phyloP scores from a whole-genome alignment of 2,329 filamentous ascomycete species.

The Massarina eburnea region DNA sequence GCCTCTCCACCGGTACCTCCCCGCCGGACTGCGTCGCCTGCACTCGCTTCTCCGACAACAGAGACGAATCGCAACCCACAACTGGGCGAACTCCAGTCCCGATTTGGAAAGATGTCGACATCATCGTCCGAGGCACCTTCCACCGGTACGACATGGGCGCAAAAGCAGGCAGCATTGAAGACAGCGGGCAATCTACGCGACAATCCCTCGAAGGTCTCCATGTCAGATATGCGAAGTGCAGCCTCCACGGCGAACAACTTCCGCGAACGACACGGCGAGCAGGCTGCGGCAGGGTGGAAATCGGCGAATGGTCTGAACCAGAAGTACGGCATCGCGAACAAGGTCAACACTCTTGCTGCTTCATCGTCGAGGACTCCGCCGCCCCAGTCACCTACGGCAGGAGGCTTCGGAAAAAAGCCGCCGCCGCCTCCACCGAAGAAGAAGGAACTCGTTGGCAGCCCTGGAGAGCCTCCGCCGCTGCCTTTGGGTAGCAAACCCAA shows the following conservation, averaged over 20 bases:
- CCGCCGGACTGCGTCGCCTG: conserved; percentile 28
- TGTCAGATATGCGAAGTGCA: conserved; percentile 60
- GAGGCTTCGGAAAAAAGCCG: conserved; percentile 53
- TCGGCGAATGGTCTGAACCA: conserved; percentile 61
- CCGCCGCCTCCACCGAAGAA: conserved; percentile 63
- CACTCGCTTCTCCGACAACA: conserved; percentile 28
- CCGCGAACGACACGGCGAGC: conserved; percentile 68
- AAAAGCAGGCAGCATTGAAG: conserved; percentile 63
- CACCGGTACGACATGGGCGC: conserved; percentile 63
- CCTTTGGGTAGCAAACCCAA: conserved; percentile 61
- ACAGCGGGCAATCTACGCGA: conserved; percentile 63
- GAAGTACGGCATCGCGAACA: conserved; percentile 60
- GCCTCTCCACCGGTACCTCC: conserved; percentile 36
- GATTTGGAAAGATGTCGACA: conserved; percentile 55
- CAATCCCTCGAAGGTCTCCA: conserved; percentile 62
- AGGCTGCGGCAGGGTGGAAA: conserved; percentile 62
- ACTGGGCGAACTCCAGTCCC: conserved; percentile 67
- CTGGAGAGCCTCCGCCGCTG: conserved; percentile 55
- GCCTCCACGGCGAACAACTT: conserved; percentile 68
- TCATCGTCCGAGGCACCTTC: conserved; percentile 33
- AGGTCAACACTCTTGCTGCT: conserved; percentile 48
- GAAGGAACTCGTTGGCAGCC: conserved; percentile 46
- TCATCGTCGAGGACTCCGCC: conserved; percentile 21
- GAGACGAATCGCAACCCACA: conserved; percentile 44
- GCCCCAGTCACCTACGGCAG: conserved; percentile 32